These are phyloP conservation scores for Daldinia concentrica DNA, from an alignment of 495 filamentous ascomycete genomes.

Conservation along the genomic window DNA sequence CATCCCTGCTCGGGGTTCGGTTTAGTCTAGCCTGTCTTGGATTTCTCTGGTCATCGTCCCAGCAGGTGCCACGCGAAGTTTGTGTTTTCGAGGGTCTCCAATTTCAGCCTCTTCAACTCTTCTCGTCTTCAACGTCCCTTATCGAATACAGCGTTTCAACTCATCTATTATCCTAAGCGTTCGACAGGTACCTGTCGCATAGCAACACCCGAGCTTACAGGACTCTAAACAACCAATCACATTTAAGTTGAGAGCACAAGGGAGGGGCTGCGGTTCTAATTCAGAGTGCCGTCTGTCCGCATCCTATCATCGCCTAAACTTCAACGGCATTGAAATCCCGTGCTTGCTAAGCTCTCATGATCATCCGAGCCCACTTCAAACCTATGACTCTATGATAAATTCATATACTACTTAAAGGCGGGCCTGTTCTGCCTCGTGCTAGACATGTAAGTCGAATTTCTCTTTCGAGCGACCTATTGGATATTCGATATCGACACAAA, in stretches of 20 bases:
- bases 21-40: slow-evolving; percentile 27
- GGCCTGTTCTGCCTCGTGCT: slow-evolving; percentile 30
- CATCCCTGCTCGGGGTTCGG: slow-evolving; percentile 32
- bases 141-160: slow-evolving; percentile 24
- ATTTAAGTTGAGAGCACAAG: not conserved
- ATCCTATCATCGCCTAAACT: slow-evolving; percentile 6
- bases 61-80: slow-evolving; percentile 40
- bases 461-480: not conserved
- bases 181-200: not conserved
- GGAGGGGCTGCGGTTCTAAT: slow-evolving; percentile 1
- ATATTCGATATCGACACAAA: not conserved
- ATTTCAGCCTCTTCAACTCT: slow-evolving; percentile 44
- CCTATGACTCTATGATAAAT: slow-evolving; percentile 31
- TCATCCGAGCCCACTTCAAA: not conserved
- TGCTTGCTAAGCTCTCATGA: slow-evolving; percentile 7
- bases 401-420: slow-evolving; percentile 28
- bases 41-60: slow-evolving; percentile 27
- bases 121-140: slow-evolving; percentile 24
- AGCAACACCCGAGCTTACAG: not conserved
- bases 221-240: not conserved
- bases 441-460: slow-evolving; percentile 30
- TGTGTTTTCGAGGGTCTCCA: slow-evolving; percentile 44
- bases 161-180: not conserved
- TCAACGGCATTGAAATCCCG: not conserved
- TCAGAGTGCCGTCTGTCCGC: slow-evolving; percentile 5